Evolutionary conservation across 2,329 filamentous ascomycete species (phyloP), one percentile per base, ranked within the genome.

Genomic region (Colletotrichum karsti): DNA sequence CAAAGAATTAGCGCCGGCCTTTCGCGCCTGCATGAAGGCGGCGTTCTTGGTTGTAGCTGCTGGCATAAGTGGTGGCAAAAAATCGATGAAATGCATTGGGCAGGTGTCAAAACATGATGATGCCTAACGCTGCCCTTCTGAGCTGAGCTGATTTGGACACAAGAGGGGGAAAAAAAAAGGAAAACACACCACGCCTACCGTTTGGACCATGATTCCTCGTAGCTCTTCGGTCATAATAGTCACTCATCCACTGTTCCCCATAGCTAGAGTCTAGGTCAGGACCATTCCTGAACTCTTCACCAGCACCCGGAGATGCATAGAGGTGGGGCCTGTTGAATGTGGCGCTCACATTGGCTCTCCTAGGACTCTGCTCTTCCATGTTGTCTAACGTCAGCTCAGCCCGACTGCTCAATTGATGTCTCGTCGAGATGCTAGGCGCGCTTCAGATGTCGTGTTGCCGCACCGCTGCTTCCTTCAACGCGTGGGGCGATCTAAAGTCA

Each of bases 201-300:
- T 68, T 68, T 4, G 65, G 65, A 39, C 65, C 65, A 33, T 65
- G 65, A 22, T 56, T 58, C 15, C 65, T 37, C 13, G 65, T 68
- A 2, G 65, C 60, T 48, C 65, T 56, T 22, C 65, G 65, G 20
- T 68, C 65, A 37, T 65, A 68, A 30, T 68, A 68, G 24, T 68
- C 60, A 30, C 58, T 64, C 60, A 64, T 54, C 65, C 65, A 68
- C 46, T 59, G 53, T n/a, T 46, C 44, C 26, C 22, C 12, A n/a
- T 26, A 44, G 18, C 44, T 53, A 26, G 54, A 35, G 8, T 65
- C 53, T 13, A 65, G 39, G 18, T 58, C 54, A 15, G 15, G 33
- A 13, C 48, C 33, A 18, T 15, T 48, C 30, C 60, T 54, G 37
- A 68, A 48, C 39, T 59, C 60, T 20, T 33, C 60, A 15, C 22